Conservation (phyloP, 1,284 basidiomycete genomes). For the Laetiporus sulphureus region DNA sequence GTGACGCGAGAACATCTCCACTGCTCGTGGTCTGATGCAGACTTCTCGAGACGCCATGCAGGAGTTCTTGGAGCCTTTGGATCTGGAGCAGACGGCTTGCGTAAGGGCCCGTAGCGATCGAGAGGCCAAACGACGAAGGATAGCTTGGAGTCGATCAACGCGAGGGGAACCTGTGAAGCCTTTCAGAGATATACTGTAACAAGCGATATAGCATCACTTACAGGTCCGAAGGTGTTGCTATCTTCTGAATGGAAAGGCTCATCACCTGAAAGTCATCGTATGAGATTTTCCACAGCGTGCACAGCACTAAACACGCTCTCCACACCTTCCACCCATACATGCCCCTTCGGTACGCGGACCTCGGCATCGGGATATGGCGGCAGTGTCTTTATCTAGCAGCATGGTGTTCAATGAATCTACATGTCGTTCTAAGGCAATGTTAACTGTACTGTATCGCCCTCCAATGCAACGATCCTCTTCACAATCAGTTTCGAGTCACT, state of each 20-base stretch:
- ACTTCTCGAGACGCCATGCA: slow-evolving; percentile 38
- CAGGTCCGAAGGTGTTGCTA: slow-evolving; percentile 69
- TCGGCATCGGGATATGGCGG: slow-evolving; percentile 61
- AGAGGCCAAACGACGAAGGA: slow-evolving; percentile 57
- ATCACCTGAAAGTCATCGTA: slow-evolving; percentile 39
- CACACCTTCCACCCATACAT: slow-evolving; percentile 70
- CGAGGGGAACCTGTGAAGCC: slow-evolving; percentile 46
- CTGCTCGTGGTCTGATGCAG: slow-evolving; percentile 38
- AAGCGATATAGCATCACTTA: no score
- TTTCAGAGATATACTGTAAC: no score
- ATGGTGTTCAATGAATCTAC: neutral
- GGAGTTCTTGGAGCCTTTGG: slow-evolving; percentile 26
- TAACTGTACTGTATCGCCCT: slow-evolving; percentile 44
- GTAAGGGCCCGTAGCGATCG: slow-evolving; percentile 41
- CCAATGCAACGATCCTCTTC: slow-evolving; percentile 62
- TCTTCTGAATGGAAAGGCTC: slow-evolving; percentile 62
- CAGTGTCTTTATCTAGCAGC: slow-evolving; percentile 46
- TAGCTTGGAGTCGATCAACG: slow-evolving; percentile 57
- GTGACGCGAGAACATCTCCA: slow-evolving; percentile 39
- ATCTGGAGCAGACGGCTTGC: slow-evolving; percentile 20
- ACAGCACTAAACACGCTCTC: neutral
- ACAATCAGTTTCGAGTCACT: slow-evolving; percentile 45
- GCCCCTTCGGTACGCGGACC: slow-evolving; percentile 51
- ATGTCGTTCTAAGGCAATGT: neutral
- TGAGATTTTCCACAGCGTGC: neutral